phyloP scores from a whole-genome alignment of 768 basidiomycete genomes.

The Fibroporia radiculosa region DNA sequence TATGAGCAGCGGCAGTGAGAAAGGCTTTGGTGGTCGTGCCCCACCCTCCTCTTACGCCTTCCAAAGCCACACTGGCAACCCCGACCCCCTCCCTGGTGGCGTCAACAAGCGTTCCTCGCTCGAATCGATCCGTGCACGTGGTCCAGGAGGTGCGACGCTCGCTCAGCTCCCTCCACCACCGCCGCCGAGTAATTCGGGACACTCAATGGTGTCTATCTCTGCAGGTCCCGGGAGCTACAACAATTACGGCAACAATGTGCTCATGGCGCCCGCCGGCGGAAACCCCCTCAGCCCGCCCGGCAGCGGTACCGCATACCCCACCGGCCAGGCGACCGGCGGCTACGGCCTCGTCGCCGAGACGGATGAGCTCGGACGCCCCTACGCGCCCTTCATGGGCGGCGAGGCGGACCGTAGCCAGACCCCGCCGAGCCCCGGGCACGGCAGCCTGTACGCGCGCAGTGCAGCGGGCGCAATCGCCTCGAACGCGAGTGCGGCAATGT shows the following conservation, averaged over 20 bases:
- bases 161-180: slow-evolving; percentile 4
- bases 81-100: slow-evolving; percentile 43
- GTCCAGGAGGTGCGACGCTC: slow-evolving; percentile 3
- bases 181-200: neutral
- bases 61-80: slow-evolving; percentile 58
- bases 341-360: slow-evolving; percentile 13
- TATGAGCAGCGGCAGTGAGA: neutral
- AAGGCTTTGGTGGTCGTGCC: slow-evolving; percentile 12
- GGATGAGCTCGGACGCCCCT: slow-evolving; percentile 26
- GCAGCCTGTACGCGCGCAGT: slow-evolving; percentile 36
- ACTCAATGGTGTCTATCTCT: too few relatives aligned
- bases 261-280: neutral
- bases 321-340: slow-evolving; percentile 7
- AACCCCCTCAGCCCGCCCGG: neutral
- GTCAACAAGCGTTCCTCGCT: slow-evolving; percentile 33
- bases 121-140: slow-evolving; percentile 13
- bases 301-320: slow-evolving; percentile 14
- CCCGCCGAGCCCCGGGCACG: slow-evolving; percentile 14
- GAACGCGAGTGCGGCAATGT: slow-evolving; percentile 33
- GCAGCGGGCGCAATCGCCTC: slow-evolving; percentile 39
- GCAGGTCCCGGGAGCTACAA: too few relatives aligned
- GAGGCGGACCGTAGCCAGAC: slow-evolving; percentile 18
- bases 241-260: too few relatives aligned
- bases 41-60: slow-evolving; percentile 41
- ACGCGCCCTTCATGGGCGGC: slow-evolving; percentile 42